Evolutionary conservation across 257 asterid genomes (phyloP).

Genomic region (Jacaranda copaia): DNA sequence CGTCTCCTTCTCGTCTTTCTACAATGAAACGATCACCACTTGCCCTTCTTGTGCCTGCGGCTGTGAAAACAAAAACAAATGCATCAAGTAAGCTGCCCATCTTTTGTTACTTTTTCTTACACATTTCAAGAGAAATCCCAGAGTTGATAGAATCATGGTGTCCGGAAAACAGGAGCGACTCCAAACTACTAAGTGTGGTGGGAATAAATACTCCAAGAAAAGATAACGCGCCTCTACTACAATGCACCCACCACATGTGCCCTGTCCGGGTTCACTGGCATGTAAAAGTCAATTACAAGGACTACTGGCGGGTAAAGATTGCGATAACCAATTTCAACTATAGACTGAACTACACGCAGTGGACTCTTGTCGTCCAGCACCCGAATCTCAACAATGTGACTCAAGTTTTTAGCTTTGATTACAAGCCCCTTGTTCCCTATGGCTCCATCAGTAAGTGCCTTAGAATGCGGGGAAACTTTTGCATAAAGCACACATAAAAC

Average conservation of each 20-base stretch:
- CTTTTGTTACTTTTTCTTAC: background rate
- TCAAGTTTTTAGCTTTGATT: slow-evolving; percentile 91
- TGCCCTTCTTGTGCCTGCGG: slow-evolving; percentile 84
- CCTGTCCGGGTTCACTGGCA: slow-evolving; percentile 96
- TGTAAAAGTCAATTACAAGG: slow-evolving; percentile 78
- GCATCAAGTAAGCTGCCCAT: slow-evolving; percentile 55
- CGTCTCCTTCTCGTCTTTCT: slow-evolving; percentile 82
- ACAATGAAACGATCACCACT: slow-evolving; percentile 75
- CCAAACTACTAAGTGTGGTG: slow-evolving; percentile 69
- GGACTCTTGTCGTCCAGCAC: slow-evolving; percentile 93
- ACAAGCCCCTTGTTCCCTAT: slow-evolving; percentile 81
- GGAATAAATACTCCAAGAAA: slow-evolving; percentile 85
- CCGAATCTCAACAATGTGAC: slow-evolving; percentile 93
- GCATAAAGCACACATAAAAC: too few species aligned
- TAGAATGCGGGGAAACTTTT: too few species aligned
- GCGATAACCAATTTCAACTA: slow-evolving; percentile 87
- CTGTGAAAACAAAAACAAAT: slow-evolving; percentile 67
- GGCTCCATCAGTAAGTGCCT: slow-evolving; percentile 77
- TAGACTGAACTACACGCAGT: slow-evolving; percentile 71
- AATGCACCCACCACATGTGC: slow-evolving; percentile 95
- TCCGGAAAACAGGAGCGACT: slow-evolving; percentile 63
- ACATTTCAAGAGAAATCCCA: background rate
- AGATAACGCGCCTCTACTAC: slow-evolving; percentile 70
- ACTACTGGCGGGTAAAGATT: slow-evolving; percentile 82
- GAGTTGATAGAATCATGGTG: background rate